Conservation (phyloP, 495 filamentous ascomycete genomes). For the Penicillium alfredii region DNA sequence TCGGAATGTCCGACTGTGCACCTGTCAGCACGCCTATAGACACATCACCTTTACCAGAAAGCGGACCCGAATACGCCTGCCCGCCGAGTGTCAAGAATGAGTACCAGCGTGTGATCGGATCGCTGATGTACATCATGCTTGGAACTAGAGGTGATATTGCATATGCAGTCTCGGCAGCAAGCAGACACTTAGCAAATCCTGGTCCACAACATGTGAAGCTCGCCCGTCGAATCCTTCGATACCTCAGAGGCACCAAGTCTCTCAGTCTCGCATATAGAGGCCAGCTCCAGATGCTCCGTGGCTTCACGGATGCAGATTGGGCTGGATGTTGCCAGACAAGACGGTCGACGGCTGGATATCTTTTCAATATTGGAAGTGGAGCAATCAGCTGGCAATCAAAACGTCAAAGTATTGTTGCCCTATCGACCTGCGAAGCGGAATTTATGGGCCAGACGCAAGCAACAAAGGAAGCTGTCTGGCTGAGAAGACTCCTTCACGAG, state of each 20-base stretch:
- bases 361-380: conserved; percentile 30
- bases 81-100: conserved; percentile 2
- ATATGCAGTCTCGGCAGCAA: conserved; percentile 13
- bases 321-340: conserved; percentile 16
- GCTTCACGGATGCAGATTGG: conserved; percentile 22
- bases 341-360: conserved; percentile 29
- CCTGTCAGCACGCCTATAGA: conserved; percentile 10
- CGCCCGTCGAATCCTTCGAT: conserved; percentile 16
- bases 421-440: conserved; percentile 36
- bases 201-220: conserved; percentile 13
- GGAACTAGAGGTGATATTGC: conserved; percentile 19
- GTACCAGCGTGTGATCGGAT: conserved; percentile 18
- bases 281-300: conserved; percentile 10
- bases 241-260: conserved; percentile 17
- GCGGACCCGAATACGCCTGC: conserved; percentile 5
- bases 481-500: conserved; percentile 27
- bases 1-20: conserved; percentile 5
- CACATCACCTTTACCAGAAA: conserved; percentile 7
- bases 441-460: conserved; percentile 31
- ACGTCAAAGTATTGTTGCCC: conserved; percentile 26
- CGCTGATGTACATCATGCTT: conserved; percentile 20
- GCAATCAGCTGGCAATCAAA: conserved; percentile 36
- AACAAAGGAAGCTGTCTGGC: conserved; percentile 36
- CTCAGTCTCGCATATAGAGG: conserved; percentile 17
- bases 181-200: conserved; percentile 17